A percentile compares a stretch with the other conserved stretches of the same genome.
Conservation (phyloP, 345 rosid species). For the Cardamine occulta region DNA sequence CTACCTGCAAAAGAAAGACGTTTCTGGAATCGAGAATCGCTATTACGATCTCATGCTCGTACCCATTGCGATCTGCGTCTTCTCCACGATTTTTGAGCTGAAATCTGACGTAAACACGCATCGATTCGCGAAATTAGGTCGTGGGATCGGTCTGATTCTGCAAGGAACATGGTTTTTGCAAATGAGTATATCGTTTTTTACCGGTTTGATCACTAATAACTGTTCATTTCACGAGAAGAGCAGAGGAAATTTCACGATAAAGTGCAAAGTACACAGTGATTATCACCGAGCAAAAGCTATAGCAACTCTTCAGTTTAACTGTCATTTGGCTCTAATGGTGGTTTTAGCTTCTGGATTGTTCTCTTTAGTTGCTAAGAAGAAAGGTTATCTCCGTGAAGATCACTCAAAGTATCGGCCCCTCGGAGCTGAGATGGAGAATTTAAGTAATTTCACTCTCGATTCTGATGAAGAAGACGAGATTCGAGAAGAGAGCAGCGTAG, state of each 20-base stretch:
- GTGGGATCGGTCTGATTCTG: slow-evolving; percentile 73
- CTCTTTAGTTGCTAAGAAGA: slow-evolving; percentile 53
- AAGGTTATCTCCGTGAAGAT: slow-evolving; percentile 48
- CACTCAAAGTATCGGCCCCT: slow-evolving; percentile 60
- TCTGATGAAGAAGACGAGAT: slow-evolving; percentile 67
- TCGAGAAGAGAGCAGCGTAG: slow-evolving; percentile 44
- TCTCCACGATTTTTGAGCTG: slow-evolving; percentile 62
- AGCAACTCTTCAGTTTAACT: slow-evolving; percentile 90
- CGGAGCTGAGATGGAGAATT: slow-evolving; percentile 63
- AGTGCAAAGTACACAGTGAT: slow-evolving; percentile 74
- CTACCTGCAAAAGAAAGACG: slow-evolving; percentile 80
- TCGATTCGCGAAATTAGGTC: slow-evolving; percentile 52
- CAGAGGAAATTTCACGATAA: slow-evolving; percentile 77
- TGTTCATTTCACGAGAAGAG: slow-evolving; percentile 69
- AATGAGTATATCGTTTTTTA: slow-evolving; percentile 81
- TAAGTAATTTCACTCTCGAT: slow-evolving; percentile 64
- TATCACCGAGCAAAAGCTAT: slow-evolving; percentile 85
- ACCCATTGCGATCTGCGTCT: slow-evolving; percentile 63
- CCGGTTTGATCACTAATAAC: slow-evolving; percentile 64
- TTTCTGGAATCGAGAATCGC: slow-evolving; percentile 64
- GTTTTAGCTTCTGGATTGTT: slow-evolving; percentile 51
- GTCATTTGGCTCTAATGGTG: slow-evolving; percentile 83
- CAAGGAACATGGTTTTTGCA: slow-evolving; percentile 93
- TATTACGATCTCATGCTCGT: slow-evolving; percentile 89
- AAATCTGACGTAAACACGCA: slow-evolving; percentile 42